A percentile compares a stretch with the other conserved stretches of the same genome.
Evolutionary conservation across 2,329 filamentous ascomycete genomes (phyloP).

Genomic region (Trichoderma sp.): DNA sequence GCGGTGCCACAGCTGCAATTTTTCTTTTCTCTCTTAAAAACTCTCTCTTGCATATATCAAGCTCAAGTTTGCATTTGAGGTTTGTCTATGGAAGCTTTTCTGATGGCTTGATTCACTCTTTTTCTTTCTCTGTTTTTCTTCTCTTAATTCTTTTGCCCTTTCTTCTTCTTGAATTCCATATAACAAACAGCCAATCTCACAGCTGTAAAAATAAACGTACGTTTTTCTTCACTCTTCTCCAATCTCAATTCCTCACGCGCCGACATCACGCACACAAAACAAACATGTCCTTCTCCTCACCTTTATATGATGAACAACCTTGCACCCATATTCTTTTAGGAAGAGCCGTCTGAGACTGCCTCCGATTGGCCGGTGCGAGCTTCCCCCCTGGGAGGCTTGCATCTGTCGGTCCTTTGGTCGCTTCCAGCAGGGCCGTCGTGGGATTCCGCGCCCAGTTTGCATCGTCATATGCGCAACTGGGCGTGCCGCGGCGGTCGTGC

Average conservation of each 20-base stretch:
- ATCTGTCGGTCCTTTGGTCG: constrained; percentile 13
- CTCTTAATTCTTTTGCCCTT: background rate
- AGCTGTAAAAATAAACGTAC: constrained; percentile 10
- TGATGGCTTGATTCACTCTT: background rate
- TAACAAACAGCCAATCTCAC: background rate
- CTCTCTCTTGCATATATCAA: background rate
- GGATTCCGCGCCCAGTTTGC: constrained; percentile 25
- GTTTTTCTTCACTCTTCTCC: background rate
- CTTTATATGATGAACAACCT: constrained; percentile 42
- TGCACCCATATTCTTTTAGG: constrained; percentile 41
- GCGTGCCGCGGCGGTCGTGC: constrained; percentile 27
- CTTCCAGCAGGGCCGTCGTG: constrained; percentile 15
- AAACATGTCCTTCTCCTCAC: constrained; percentile 6
- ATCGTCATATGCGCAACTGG: constrained; percentile 36
- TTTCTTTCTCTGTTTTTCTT: background rate
- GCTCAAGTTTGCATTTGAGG: background rate
- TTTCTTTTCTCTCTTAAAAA: constrained; percentile 1
- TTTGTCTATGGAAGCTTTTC: background rate
- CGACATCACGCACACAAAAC: background rate
- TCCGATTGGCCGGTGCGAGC: constrained; percentile 21
- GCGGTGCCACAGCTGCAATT: background rate
- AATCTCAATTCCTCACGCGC: background rate
- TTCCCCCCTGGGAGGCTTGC: background rate
- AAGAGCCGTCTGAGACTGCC: constrained; percentile 48
- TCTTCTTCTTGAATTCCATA: background rate